phyloP scores from a whole-genome alignment of 2,329 filamentous ascomycete genomes.

The Cladosporium cucumerinum region DNA sequence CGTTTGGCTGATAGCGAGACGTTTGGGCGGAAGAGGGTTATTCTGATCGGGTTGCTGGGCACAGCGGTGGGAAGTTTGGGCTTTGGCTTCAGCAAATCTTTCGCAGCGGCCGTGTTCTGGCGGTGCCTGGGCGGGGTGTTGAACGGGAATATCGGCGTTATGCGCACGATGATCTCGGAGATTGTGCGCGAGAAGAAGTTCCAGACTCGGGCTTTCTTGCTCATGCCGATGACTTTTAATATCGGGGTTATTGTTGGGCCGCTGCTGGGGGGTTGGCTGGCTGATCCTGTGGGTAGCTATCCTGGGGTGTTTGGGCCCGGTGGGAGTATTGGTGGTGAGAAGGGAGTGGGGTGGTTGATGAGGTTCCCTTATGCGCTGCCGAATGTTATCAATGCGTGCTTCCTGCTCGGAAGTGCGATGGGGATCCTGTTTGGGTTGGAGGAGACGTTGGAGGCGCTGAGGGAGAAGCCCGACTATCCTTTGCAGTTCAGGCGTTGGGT shows the following conservation, averaged over 20 bases:
- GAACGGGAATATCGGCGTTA: constrained; percentile 71
- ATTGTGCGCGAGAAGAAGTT: constrained; percentile 66
- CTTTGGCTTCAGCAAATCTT: constrained; percentile 66
- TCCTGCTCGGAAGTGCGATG: constrained; percentile 55
- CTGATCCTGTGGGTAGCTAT: constrained; percentile 62
- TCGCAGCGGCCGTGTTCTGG: constrained; percentile 61
- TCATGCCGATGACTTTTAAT: constrained; percentile 68
- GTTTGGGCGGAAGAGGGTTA: constrained; percentile 69
- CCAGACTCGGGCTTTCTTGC: constrained; percentile 54
- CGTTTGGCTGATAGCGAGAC: constrained; percentile 61
- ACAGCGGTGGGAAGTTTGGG: constrained; percentile 64
- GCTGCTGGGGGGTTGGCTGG: constrained; percentile 63
- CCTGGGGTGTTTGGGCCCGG: constrained; percentile 61
- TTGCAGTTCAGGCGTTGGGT: constrained; percentile 41
- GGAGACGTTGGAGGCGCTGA: constrained; percentile 50
- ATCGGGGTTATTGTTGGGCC: constrained; percentile 47
- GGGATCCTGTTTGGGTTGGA: constrained; percentile 63
- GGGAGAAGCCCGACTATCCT: constrained; percentile 41
- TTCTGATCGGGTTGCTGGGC: constrained; percentile 72
- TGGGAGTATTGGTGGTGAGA: constrained; percentile 53
- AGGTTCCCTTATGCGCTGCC: constrained; percentile 67
- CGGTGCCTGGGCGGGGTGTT: constrained; percentile 63
- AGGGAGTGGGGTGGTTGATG: constrained; percentile 61
- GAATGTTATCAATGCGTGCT: constrained; percentile 62
- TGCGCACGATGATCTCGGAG: constrained; percentile 72